Conservation (phyloP, 108 stramenopile genomes). For the Nitzschia sp. region DNA sequence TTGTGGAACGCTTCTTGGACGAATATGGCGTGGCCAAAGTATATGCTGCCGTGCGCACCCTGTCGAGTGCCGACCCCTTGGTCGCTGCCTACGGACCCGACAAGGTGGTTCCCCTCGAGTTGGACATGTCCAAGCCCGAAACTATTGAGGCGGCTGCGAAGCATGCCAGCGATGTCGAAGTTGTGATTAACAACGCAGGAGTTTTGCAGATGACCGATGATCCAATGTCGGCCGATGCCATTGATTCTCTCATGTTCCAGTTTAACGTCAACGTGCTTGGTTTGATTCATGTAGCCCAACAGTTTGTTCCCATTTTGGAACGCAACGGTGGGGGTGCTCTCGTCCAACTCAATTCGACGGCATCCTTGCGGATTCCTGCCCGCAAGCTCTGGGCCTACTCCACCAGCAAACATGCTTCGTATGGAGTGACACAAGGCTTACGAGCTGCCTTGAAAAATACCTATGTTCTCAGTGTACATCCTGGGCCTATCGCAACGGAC, state of each 20-base stretch:
- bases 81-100: background rate
- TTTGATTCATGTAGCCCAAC: slow-evolving; percentile 27
- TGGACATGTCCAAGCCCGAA: slow-evolving; percentile 28
- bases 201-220: slow-evolving; percentile 16
- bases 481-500: slow-evolving; percentile 33
- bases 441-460: slow-evolving; percentile 6
- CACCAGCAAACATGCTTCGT: slow-evolving; percentile 40
- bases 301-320: slow-evolving; percentile 27
- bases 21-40: slow-evolving; percentile 28
- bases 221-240: background rate
- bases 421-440: slow-evolving; percentile 25
- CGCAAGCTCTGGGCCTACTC: slow-evolving; percentile 16
- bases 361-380: slow-evolving; percentile 18
- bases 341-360: slow-evolving; percentile 35
- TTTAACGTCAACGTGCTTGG: slow-evolving; percentile 36
- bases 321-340: slow-evolving; percentile 18
- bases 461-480: slow-evolving; percentile 32
- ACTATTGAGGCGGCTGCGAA: slow-evolving; percentile 22
- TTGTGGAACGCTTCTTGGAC: slow-evolving; percentile 30
- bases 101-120: slow-evolving; percentile 22
- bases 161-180: slow-evolving; percentile 24
- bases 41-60: slow-evolving; percentile 29
- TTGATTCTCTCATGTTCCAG: slow-evolving; percentile 16
- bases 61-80: slow-evolving; percentile 1
- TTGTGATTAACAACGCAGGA: slow-evolving; percentile 41